Evolutionary conservation across 805 yeast genomes (phyloP), one percentile per base, ranked within the genome.

Genomic region (Isabelozyma heimii): DNA sequence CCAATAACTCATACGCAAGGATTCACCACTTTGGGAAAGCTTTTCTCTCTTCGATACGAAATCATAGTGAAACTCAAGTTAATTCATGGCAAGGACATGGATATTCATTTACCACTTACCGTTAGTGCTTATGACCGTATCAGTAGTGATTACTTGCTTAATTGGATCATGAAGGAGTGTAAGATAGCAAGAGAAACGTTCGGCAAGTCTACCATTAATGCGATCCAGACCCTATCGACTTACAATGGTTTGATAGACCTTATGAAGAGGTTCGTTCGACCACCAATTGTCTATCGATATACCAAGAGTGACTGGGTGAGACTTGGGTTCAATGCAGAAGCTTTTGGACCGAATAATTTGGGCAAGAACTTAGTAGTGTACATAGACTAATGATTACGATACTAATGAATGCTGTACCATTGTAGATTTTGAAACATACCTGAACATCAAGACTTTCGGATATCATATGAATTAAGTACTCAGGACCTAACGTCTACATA

Each of bases 161-260:
- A 71, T 50, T 75, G 85, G 77, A 80, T 84, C 14, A 53, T 73
- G 49, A 70, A 73, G 44, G 85, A 84, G 59, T 78, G 80, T 46
- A 79, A 76, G 37, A 49, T 67, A 20, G 80, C 86, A 1, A 59
- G 61, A 8, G 54, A 52, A 17, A 49, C 44, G 28, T 74, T 71
- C 55, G 77, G 79, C n/a, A 61, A 56, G 39, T 60, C 56, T 7
- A 38, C 59, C 27, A 54, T 69, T 8, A 62, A 61, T 44, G 52
- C 48, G 14, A 37, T 65, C 27, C 66, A 52, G 20, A 48, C 40
- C 20, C 43, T 50, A 33, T 44, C 52, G 28, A 54, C 57, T 1
- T 55, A 57, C 37, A 61, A 58, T 26, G 68, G 63, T 10, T 46
- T 60, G 16, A 56, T 61, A 20, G 48, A 47, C 3, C 15, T 63